Evolutionary conservation across 305 asterid genomes (phyloP).

Genomic region (Fraxinus platypoda): DNA sequence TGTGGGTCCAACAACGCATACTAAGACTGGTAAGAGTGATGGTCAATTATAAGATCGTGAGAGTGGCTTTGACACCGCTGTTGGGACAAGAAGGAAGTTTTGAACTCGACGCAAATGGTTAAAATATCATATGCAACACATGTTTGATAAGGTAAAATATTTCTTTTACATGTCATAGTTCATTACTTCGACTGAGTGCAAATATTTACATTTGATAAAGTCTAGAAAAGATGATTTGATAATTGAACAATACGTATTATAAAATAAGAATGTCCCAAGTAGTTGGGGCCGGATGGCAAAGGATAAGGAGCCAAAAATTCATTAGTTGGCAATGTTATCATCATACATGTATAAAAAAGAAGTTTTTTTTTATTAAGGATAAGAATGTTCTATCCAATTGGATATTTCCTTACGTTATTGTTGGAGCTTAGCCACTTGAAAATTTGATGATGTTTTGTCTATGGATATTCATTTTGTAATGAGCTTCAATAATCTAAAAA

Average conservation of each 20-base stretch:
- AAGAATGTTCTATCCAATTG: conserved; percentile 28
- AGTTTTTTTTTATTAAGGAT: conserved; percentile 18
- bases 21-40: not conserved
- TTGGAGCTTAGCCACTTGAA: not conserved
- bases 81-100: not conserved
- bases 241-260: not conserved
- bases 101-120: not conserved
- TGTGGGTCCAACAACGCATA: not conserved
- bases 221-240: not conserved
- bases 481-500: not conserved
- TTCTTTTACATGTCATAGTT: not conserved
- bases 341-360: not conserved
- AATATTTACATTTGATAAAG: not conserved
- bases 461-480: not conserved
- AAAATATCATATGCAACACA: not conserved
- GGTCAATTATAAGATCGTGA: not conserved
- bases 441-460: not conserved
- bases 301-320: conserved; percentile 29
- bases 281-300: conserved; percentile 13
- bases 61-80: not conserved
- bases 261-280: not conserved
- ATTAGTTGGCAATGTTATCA: conserved; percentile 38
- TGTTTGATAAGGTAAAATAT: not conserved
- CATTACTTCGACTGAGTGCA: not conserved
- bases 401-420: conserved; percentile 2